These are phyloP conservation scores for Xerocomellus dryophilus DNA, from an alignment of 768 basidiomycete species.

Conservation along the genomic window DNA sequence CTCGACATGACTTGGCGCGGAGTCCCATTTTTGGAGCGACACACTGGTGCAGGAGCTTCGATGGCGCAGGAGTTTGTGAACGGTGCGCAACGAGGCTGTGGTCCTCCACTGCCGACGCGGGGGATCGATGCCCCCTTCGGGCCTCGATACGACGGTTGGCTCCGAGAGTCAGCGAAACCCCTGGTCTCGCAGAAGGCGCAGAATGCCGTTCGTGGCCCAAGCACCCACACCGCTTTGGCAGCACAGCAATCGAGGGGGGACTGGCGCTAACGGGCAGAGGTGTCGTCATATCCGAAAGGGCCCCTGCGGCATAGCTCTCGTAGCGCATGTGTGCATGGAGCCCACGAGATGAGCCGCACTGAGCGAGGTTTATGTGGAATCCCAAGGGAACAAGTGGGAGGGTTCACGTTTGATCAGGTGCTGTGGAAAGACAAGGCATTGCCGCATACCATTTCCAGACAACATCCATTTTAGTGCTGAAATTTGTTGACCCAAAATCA, in stretches of 20 bases:
- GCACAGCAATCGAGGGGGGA: constrained; percentile 19
- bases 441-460: constrained; percentile 25
- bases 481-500: background rate
- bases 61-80: constrained; percentile 11
- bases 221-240: constrained; percentile 21
- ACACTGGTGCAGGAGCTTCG: background rate
- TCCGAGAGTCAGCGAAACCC: background rate
- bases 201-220: constrained; percentile 16
- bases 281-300: background rate
- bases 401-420: background rate
- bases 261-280: background rate
- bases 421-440: constrained; percentile 19
- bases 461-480: constrained; percentile 2
- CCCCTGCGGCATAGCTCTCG: constrained; percentile 1
- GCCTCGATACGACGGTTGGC: background rate
- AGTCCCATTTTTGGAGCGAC: constrained; percentile 6
- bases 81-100: constrained; percentile 21
- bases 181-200: constrained; percentile 13
- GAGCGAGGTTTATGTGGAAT: background rate
- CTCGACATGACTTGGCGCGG: background rate
- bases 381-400: background rate
- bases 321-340: background rate
- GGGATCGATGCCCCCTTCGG: constrained; percentile 1
- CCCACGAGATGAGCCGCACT: background rate
- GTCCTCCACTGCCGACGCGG: constrained; percentile 14